Evolutionary conservation across 1,139 yeast genomes (phyloP), one percentile per base, ranked within the genome.

Genomic region (Candida sp.): DNA sequence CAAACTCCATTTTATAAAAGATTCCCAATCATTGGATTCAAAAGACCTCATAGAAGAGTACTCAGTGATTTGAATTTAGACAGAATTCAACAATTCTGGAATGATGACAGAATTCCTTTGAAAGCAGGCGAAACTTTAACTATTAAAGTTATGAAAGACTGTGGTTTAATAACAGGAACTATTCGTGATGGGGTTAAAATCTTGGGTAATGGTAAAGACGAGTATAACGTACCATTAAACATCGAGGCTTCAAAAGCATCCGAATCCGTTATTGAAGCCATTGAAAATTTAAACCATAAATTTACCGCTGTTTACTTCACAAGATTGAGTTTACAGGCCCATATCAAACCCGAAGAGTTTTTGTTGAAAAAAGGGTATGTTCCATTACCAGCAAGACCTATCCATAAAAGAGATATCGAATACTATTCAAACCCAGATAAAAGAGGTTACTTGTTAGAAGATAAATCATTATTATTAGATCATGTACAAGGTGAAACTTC

Each of bases 1-100:
- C 99, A 93, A 64, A 93, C 99, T 1, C 98, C 98, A 22, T 84
- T 84, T 56, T 87, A 82, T 60, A 87, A 87, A 63, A 70, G 90
- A 48, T 89, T 90, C 64, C 98, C 98, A 43, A 91, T 93, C 62
- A 75, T 85, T 47, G 99, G 99, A 8, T 90, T 91, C 73, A 79
- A 81, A 55, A 76, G 85, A 54, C 75, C 75, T 11, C 77, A 76
- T 53, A 74, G 73, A 29, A 67, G 68, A 49, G 73, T 73, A 19
- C 68, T 77, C 51, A 69, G 73, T 38, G 81, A 77, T 53, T 55
- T 86, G 46, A 82, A 82, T 56, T 67, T 86, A 58, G 72, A 66
- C 27, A 73, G 79, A 55, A 81, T 86, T 46, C 81, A 79, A 54
- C 75, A 77, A 50, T 85, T 82, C 56, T 75, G 84, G 70, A 64